Evolutionary conservation across 371 early-diverging fungal species (phyloP), one percentile per base, ranked within the genome.

Genomic region (Haplosporangium sp.): DNA sequence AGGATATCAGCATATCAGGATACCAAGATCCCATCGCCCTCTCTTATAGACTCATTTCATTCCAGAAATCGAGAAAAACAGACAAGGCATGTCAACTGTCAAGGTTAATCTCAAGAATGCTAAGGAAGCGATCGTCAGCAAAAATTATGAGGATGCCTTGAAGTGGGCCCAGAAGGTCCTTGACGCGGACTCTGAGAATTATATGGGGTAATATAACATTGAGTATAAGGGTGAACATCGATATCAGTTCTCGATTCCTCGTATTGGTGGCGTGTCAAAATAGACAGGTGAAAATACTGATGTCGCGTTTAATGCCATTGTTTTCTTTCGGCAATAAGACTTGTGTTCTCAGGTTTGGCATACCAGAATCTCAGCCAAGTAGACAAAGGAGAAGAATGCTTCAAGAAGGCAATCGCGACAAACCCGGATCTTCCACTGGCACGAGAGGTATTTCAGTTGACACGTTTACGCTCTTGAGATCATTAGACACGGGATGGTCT

Each of bases 311-410:
- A 37, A 41, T 36, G 29, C 29, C 29, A 29, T 29, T 4, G 29
- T 41, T n/a, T 53, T 46, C 8, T 10, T 12, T 23, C 12, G 29
- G 16, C 38, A 36, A 55, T 40, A 53, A 87, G 90, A 14, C 88
- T 87, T 67, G 91, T 96, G 13, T 92, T 94, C 73, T 84, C 94
- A 14, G 97, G 95, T 13, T 83, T 95, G 4, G 89, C 94, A 0
- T 84, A 91, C 52, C 88, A 91, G 62, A 90, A 94, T 58, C 69
- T 94, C 41, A 86, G 87, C 8, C 81, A 90, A 45, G 82, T 86
- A 59, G 77, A 82, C 43, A 92, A 93, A 43, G 87, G 92, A 41
- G 92, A 92, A 66, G 71, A 77, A 38, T 85, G 89, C 1, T 96
- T 95, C 64, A 74, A 83, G 55, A 85, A 83, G 47, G 96, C 97